phyloP scores from a whole-genome alignment of 2,329 filamentous ascomycete species.

The Phyllosticta citribraziliensis region DNA sequence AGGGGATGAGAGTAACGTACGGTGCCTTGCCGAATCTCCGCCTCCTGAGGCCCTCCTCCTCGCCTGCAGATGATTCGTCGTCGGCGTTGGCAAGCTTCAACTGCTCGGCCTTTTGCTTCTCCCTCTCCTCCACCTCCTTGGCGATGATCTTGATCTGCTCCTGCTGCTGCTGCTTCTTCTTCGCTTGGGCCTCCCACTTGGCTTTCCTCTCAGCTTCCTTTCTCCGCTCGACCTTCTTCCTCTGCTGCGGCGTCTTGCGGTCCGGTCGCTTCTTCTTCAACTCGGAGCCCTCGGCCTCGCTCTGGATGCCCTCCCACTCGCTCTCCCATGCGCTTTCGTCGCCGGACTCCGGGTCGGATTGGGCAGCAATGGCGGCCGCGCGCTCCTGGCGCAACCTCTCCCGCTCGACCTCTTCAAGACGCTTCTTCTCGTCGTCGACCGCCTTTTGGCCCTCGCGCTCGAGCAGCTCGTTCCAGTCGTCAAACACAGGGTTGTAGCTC shows the following conservation, averaged over 20 bases:
- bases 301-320: constrained; percentile 52
- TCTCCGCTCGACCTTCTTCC: constrained; percentile 78
- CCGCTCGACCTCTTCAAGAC: constrained; percentile 55
- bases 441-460: constrained; percentile 67
- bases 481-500: constrained; percentile 86
- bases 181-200: constrained; percentile 67
- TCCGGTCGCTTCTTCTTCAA: constrained; percentile 65
- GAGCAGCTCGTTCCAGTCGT: constrained; percentile 73
- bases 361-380: constrained; percentile 61
- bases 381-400: constrained; percentile 60
- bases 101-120: constrained; percentile 32
- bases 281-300: constrained; percentile 39
- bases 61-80: constrained; percentile 25
- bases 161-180: constrained; percentile 61
- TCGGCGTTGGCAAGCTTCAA: constrained; percentile 20
- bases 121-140: constrained; percentile 51
- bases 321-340: constrained; percentile 94
- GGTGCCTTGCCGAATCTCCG: constrained; percentile 60
- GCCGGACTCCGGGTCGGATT: constrained; percentile 67
- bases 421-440: constrained; percentile 66
- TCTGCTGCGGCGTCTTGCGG: constrained; percentile 75
- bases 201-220: constrained; percentile 75
- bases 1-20: constrained; percentile 19
- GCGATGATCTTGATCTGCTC: constrained; percentile 63
- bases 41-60: constrained; percentile 47